Conservation (phyloP, 805 yeast genomes). For the Torulaspora maleeae region DNA sequence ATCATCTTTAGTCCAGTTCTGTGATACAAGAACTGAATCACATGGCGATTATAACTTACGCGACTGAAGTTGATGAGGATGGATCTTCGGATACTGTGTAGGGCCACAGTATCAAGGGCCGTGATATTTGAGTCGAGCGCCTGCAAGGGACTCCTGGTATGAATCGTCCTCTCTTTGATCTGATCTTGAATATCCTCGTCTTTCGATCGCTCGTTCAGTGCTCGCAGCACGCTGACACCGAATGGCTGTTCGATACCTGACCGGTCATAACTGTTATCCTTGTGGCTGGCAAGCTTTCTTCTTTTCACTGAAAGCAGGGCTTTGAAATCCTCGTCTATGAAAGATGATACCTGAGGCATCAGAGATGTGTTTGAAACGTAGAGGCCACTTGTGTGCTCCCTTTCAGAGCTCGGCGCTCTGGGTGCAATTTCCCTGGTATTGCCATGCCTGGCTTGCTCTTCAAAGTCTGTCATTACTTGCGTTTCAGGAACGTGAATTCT, state of each 20-base stretch:
- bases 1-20: conserved; percentile 8
- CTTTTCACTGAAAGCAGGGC: conserved; percentile 12
- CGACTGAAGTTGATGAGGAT: conserved; percentile 16
- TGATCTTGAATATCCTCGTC: not conserved
- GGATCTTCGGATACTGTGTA: not conserved
- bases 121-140: not conserved
- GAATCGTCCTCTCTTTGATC: not conserved
- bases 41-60: conserved; percentile 11
- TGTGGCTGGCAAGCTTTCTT: conserved; percentile 2
- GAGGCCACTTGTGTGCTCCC: not conserved
- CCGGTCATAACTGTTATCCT: not conserved
- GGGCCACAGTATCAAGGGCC: not conserved
- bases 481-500: not conserved
- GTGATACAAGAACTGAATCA: conserved; percentile 9
- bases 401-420: not conserved
- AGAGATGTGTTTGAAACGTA: conserved; percentile 15
- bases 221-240: conserved; percentile 2
- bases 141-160: not conserved
- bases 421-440: too few relatives aligned
- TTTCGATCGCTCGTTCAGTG: not conserved
- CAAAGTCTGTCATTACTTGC: not conserved
- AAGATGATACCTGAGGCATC: conserved; percentile 23
- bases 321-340: conserved; percentile 22
- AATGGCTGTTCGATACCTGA: not conserved
- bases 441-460: too few relatives aligned